phyloP scores from a whole-genome alignment of 1,284 basidiomycete genomes.

The Rhodofomes roseus region DNA sequence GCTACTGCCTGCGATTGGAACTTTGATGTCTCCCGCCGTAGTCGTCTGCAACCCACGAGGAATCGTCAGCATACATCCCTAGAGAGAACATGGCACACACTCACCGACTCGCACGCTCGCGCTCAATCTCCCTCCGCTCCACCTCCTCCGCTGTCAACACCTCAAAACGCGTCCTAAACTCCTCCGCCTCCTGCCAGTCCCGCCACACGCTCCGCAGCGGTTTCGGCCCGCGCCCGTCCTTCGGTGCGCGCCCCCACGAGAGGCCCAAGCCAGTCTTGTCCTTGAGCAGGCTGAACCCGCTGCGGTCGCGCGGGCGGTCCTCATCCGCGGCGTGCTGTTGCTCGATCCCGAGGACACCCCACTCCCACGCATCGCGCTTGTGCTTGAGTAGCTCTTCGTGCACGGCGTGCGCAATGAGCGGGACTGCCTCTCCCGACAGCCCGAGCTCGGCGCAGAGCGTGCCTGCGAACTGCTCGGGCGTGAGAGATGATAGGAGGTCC shows the following conservation, averaged over 20 bases:
- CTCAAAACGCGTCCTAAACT: conserved; percentile 89
- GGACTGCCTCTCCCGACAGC: conserved; percentile 82
- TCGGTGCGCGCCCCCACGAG: conserved; percentile 64
- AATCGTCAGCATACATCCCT: not conserved
- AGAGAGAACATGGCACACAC: conserved; percentile 11
- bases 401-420: conserved; percentile 88
- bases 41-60: conserved; percentile 40
- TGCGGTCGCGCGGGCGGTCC: conserved; percentile 41
- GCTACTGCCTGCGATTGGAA: conserved; percentile 55
- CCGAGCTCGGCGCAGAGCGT: conserved; percentile 87
- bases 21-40: conserved; percentile 73
- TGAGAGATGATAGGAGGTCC: conserved; percentile 91
- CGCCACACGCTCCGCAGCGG: conserved; percentile 89
- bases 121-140: conserved; percentile 80
- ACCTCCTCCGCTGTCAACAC: conserved; percentile 88
- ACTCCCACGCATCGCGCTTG: conserved; percentile 91
- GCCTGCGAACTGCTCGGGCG: conserved; percentile 83
- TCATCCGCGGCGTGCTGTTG: conserved; percentile 22
- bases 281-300: conserved; percentile 54
- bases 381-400: conserved; percentile 95
- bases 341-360: conserved; percentile 77
- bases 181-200: conserved; percentile 91
- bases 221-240: conserved; percentile 76
- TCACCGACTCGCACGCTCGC: conserved; percentile 69
- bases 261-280: conserved; percentile 77